These are phyloP conservation scores for Oryza coarctata DNA, from an alignment of 176 grass and related monocot species.

Conservation along the genomic window DNA sequence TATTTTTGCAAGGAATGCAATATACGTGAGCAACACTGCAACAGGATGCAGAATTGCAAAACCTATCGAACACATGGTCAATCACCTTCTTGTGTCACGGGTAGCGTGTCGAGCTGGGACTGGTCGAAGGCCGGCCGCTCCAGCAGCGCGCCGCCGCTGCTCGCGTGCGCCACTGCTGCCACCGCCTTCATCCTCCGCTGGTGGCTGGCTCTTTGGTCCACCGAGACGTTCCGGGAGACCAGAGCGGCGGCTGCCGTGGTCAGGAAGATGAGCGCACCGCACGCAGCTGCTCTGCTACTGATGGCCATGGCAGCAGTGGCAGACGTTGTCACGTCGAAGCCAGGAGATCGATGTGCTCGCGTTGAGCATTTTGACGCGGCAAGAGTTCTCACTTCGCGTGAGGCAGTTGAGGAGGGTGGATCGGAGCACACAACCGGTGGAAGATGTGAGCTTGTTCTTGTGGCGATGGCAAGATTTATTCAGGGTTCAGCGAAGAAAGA, in stretches of 20 bases:
- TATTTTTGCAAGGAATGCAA: background rate
- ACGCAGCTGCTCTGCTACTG: slow-evolving; percentile 38
- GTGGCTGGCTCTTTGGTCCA: background rate
- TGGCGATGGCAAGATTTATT: slow-evolving; percentile 24
- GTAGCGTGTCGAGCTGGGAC: slow-evolving; percentile 56
- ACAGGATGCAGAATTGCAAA: background rate
- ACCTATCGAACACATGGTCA: background rate
- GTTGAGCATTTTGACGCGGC: background rate
- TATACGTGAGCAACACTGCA: background rate
- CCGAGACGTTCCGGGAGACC: background rate
- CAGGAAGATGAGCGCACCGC: slow-evolving; percentile 23
- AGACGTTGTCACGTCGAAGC: background rate
- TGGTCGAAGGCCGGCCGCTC: slow-evolving; percentile 61
- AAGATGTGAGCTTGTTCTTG: background rate
- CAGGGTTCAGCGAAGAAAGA: slow-evolving; percentile 12
- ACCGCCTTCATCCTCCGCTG: background rate
- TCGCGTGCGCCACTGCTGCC: background rate
- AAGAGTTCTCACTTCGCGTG: background rate
- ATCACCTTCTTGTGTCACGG: slow-evolving; percentile 56
- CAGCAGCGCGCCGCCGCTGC: slow-evolving; percentile 43
- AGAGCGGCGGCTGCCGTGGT: background rate
- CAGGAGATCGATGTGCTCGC: background rate
- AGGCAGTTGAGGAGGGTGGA: background rate
- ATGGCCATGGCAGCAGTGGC: slow-evolving; percentile 31
- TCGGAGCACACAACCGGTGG: background rate